Base-by-base conservation (phyloP, 2,329 filamentous ascomycete genomes). In the Exophiala sideris region DNA sequence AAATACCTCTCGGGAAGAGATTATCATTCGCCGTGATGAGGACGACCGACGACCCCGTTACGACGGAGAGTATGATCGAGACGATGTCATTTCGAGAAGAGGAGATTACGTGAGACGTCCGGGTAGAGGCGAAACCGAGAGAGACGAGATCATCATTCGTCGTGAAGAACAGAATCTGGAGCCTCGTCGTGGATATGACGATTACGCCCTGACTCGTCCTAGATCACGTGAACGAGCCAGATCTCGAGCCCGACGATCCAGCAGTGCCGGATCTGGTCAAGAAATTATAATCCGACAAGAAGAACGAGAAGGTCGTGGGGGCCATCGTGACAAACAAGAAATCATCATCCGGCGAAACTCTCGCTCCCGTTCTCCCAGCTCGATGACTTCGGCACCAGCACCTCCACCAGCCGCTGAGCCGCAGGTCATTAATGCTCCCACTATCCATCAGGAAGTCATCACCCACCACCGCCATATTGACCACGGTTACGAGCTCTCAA, bases 401-500 rank as follows among this genome's bases (percentile, higher is more conserved):
- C 79, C 81, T 16, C 81, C 82, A 45, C 69, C 73, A 45, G 72
- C 24, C 24, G 24, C 74, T 7, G 78, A 80, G 41, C 84, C 83
- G 29, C 79, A 80, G 59, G 79, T 87, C 41, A 85, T 94, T 64
- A 81, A 84, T 39, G 85, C 86, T 16, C 90, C 90, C 33, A 87
- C 86, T 1, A 89, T 95, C 63, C 88, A 92, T 71, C 84, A 92
- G 66, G 89, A 96, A 67, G 85, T 95, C 54, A 91, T 95, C 61
- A 95, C 89, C 0, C 89, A 94, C 71, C 92, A 94, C 68, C 82
- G 86, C 54, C 88, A 92, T 66, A 87, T 95, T 63, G 88, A 95
- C 66, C 89, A 95, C 72, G 91, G 88, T 89, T 64, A 58, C 42
- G 62, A 64, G 46, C 50, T 64, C 16, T 38, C 50, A 5, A 52